Conservation (phyloP, 2,329 filamentous ascomycete species). For the Sarocladiaceae sp. region DNA sequence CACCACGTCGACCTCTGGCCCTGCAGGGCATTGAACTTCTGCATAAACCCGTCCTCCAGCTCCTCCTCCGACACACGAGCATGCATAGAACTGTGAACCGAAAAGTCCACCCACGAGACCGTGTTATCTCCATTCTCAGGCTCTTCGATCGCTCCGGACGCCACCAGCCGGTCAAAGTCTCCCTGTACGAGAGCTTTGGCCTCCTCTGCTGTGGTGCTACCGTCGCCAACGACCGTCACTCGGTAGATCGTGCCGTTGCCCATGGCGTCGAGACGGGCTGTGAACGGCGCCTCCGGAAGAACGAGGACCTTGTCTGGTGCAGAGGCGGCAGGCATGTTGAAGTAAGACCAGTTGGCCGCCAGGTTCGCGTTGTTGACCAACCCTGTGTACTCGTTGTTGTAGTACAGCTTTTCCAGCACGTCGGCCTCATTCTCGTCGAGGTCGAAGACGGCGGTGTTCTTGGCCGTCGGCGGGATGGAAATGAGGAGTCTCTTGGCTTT, state of each 20-base stretch:
- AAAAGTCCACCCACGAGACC: slow-evolving; percentile 27
- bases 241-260: slow-evolving; percentile 24
- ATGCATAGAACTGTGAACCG: slow-evolving; percentile 30
- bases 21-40: slow-evolving; percentile 33
- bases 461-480: slow-evolving; percentile 25
- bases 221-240: slow-evolving; percentile 22
- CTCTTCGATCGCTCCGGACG: slow-evolving; percentile 18
- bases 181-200: slow-evolving; percentile 20
- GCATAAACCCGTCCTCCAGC: slow-evolving; percentile 34
- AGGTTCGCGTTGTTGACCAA: slow-evolving; percentile 22
- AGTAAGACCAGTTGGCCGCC: slow-evolving; percentile 14
- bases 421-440: slow-evolving; percentile 22
- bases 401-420: slow-evolving; percentile 28
- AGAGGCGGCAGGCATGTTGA: slow-evolving; percentile 12
- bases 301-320: slow-evolving; percentile 16
- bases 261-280: slow-evolving; percentile 21
- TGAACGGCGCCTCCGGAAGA: slow-evolving; percentile 15
- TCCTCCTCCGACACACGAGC: slow-evolving; percentile 24
- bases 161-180: slow-evolving; percentile 21
- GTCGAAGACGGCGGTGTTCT: slow-evolving; percentile 25
- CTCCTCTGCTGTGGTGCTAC: slow-evolving; percentile 13
- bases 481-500: slow-evolving; percentile 28
- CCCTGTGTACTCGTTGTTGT: slow-evolving; percentile 24
- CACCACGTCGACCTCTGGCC: slow-evolving; percentile 36
- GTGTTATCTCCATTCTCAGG: slow-evolving; percentile 12